A percentile compares a stretch with the other conserved stretches of the same genome.
phyloP scores from a whole-genome alignment of 768 basidiomycete species.

The Xerocomus potaroensis region DNA sequence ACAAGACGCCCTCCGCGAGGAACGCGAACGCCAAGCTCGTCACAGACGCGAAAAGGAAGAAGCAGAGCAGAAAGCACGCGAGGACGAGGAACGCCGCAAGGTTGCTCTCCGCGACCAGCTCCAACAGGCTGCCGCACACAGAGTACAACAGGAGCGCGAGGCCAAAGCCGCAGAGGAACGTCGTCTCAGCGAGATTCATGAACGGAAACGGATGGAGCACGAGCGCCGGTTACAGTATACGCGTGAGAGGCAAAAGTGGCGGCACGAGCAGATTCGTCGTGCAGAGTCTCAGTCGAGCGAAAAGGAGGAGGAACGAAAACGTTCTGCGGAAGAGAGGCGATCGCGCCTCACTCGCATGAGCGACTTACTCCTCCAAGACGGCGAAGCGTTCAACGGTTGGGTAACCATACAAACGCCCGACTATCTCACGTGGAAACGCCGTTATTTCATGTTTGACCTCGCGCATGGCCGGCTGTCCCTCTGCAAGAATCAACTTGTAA shows the following conservation, averaged over 20 bases:
- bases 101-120: constrained; percentile 43
- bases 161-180: constrained; percentile 45
- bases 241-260: constrained; percentile 48
- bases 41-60: constrained; percentile 17
- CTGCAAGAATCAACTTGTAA: constrained; percentile 50
- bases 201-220: constrained; percentile 43
- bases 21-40: constrained; percentile 39
- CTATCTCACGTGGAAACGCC: constrained; percentile 55
- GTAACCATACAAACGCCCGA: constrained; percentile 56
- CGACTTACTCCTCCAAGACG: constrained; percentile 41
- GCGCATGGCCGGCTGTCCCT: constrained; percentile 42
- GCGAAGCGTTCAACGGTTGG: constrained; percentile 49
- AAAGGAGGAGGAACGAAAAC: constrained; percentile 39
- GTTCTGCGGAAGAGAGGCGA: constrained; percentile 35
- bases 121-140: constrained; percentile 33
- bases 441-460: constrained; percentile 54
- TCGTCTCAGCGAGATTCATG: constrained; percentile 40
- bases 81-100: constrained; percentile 39
- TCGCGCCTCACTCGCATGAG: constrained; percentile 45
- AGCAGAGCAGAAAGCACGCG: constrained; percentile 28
- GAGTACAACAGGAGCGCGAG: constrained; percentile 36
- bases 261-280: constrained; percentile 43
- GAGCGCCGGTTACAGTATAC: constrained; percentile 50
- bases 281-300: constrained; percentile 43
- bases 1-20: constrained; percentile 39